Evolutionary conservation across 2,329 filamentous ascomycete species (phyloP), one percentile per base, ranked within the genome.

Genomic region (Cladosporium oxysporum): DNA sequence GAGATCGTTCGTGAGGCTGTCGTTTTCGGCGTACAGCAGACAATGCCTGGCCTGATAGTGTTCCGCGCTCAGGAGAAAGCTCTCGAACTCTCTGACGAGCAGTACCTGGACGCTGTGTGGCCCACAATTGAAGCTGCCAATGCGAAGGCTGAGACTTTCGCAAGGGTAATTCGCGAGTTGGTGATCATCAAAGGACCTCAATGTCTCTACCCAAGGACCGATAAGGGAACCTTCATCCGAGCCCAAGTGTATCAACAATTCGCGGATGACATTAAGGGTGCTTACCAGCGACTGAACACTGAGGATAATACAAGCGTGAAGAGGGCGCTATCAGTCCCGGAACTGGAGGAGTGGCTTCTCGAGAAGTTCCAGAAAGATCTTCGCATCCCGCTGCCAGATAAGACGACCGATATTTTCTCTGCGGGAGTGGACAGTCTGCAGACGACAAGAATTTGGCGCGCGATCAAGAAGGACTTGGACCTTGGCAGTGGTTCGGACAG

Each of bases 171-270:
- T 0, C 79, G 75, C 18, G 85, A 87, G 3, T 81, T 88, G 72
- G 76, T 89, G 0, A 72, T 82, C 0, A 71, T 87, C 2, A 74
- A 87, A 2, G 77, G 80, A 0, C 68, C 77, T 0, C 81, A 81
- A 0, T 80, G 78, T 5, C 68, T 73, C 2, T 87, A 85, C 68
- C 79, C 84, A 1, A 75, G 74, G 47, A 87, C 85, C 0, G 85
- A 87, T 66, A 87, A 88, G 71, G 83, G 83, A 3, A 87, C 83
- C 0, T 80, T 85, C 64, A 86, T 87, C 59, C 80, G 85, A 2
- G 81, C 81, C 4, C 80, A 81, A 21, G 79, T 84, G 8, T 85
- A 86, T 68, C 75, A 76, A 53, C 74, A 81, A 31, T 87, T 86
- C 63, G 77, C 79, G 12, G 71, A 79, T 0, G 71, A 81, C 16